Conservation (phyloP, 2,329 filamentous ascomycete genomes). For the Aspergillus fischeri region DNA sequence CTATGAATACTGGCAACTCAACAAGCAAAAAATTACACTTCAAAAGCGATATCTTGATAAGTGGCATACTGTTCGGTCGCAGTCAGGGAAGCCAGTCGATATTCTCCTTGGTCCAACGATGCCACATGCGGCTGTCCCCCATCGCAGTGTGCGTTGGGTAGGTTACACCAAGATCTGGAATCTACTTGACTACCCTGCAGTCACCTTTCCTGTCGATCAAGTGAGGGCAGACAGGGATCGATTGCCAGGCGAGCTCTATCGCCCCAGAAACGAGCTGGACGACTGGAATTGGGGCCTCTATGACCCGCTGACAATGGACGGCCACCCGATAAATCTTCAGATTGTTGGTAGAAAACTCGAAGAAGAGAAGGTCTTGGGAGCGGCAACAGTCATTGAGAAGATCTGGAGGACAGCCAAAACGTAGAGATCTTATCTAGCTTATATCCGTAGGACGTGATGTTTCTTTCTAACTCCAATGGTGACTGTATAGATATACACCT, state of each 20-base stretch:
- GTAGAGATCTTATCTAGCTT: neutral
- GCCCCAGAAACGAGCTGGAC: slow-evolving; percentile 49
- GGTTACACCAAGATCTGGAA: slow-evolving; percentile 63
- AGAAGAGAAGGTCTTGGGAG: slow-evolving; percentile 53
- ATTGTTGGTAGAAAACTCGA: slow-evolving; percentile 50
- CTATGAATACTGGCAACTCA: slow-evolving; percentile 65
- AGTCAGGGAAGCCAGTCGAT: slow-evolving; percentile 50
- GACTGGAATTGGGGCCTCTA: slow-evolving; percentile 51
- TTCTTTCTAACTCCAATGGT: no score
- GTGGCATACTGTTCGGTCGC: slow-evolving; percentile 49
- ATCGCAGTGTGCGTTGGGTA: slow-evolving; percentile 44
- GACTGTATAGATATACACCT: neutral
- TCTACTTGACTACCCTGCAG: slow-evolving; percentile 57
- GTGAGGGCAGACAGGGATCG: slow-evolving; percentile 42
- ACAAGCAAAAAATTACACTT: slow-evolving; percentile 51
- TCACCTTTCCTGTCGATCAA: slow-evolving; percentile 53
- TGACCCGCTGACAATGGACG: slow-evolving; percentile 39
- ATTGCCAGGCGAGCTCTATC: slow-evolving; percentile 34
- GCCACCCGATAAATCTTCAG: slow-evolving; percentile 52
- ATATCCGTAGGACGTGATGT: neutral
- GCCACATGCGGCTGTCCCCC: slow-evolving; percentile 54
- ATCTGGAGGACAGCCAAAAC: slow-evolving; percentile 15
- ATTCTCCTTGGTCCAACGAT: slow-evolving; percentile 56
- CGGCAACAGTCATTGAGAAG: slow-evolving; percentile 30
- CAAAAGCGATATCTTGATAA: slow-evolving; percentile 57